Conservation (phyloP, 1,284 basidiomycete species). For the Ustilago tritici region DNA sequence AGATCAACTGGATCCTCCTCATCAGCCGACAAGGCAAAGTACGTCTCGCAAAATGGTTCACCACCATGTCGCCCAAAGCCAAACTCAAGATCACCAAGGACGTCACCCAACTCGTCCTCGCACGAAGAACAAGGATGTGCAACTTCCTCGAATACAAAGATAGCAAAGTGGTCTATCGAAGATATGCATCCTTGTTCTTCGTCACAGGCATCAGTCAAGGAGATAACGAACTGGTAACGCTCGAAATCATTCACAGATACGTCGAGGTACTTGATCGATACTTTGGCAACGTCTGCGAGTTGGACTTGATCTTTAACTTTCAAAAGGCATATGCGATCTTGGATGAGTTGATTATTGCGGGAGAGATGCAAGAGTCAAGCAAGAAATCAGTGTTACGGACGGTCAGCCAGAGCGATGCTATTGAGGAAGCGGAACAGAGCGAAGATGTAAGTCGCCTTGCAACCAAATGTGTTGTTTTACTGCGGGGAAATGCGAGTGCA, state of each 20-base stretch:
- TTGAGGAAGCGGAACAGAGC: constrained; percentile 70
- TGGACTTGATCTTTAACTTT: constrained; percentile 70
- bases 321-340: constrained; percentile 72
- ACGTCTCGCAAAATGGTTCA: constrained; percentile 98
- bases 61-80: constrained; percentile 89
- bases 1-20: constrained; percentile 81
- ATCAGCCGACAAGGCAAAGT: constrained; percentile 98
- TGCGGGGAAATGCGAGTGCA: background rate
- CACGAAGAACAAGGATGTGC: constrained; percentile 96
- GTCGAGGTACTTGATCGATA: constrained; percentile 99
- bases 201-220: constrained; percentile 87
- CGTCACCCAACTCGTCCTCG: constrained; percentile 96
- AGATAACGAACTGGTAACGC: constrained; percentile 91
- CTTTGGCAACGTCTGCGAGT: constrained; percentile 83
- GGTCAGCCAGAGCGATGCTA: constrained; percentile 73
- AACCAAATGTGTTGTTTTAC: background rate
- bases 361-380: constrained; percentile 96
- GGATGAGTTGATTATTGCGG: constrained; percentile 97
- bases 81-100: constrained; percentile 99
- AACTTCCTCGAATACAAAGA: constrained; percentile 98
- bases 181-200: constrained; percentile 98
- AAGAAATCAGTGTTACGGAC: constrained; percentile 96
- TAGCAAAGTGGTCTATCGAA: constrained; percentile 85
- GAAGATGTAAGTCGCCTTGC: constrained; percentile 65
- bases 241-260: constrained; percentile 97